These are phyloP conservation scores for Pleurotus tuber-regium DNA, from an alignment of 768 basidiomycete genomes.

Conservation along the genomic window DNA sequence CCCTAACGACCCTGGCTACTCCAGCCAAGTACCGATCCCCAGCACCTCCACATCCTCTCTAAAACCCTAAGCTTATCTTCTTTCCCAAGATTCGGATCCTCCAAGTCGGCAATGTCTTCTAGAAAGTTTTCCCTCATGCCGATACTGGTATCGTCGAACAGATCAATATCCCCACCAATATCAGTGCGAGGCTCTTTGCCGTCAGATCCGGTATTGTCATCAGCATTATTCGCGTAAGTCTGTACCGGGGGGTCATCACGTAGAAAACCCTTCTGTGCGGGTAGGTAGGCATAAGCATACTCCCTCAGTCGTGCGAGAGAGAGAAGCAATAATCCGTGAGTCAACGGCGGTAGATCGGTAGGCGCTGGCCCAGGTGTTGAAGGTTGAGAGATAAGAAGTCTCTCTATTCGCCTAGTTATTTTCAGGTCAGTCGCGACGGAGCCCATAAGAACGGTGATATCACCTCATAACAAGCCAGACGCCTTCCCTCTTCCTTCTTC, in stretches of 20 bases:
- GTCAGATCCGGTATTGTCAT: too few species aligned
- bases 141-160: background rate
- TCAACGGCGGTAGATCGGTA: slow-evolving; percentile 41
- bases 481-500: slow-evolving; percentile 46
- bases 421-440: background rate
- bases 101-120: slow-evolving; percentile 80
- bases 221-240: too few species aligned
- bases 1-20: background rate
- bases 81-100: slow-evolving; percentile 65
- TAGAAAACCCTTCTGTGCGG: slow-evolving; percentile 28
- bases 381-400: slow-evolving; percentile 56
- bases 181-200: too few species aligned
- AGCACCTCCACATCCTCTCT: slow-evolving; percentile 87
- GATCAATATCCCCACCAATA: background rate
- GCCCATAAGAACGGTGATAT: slow-evolving; percentile 9
- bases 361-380: slow-evolving; percentile 11
- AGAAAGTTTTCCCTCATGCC: slow-evolving; percentile 76
- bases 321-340: slow-evolving; percentile 72
- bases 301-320: slow-evolving; percentile 64
- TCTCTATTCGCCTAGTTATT: slow-evolving; percentile 57
- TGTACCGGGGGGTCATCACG: too few species aligned
- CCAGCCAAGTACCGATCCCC: slow-evolving; percentile 74
- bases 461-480: slow-evolving; percentile 75
- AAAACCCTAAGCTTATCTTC: slow-evolving; percentile 76
- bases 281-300: slow-evolving; percentile 59